Evolutionary conservation across 169 alveolate genomes (phyloP).

Genomic region (Plasmodium coatneyi): DNA sequence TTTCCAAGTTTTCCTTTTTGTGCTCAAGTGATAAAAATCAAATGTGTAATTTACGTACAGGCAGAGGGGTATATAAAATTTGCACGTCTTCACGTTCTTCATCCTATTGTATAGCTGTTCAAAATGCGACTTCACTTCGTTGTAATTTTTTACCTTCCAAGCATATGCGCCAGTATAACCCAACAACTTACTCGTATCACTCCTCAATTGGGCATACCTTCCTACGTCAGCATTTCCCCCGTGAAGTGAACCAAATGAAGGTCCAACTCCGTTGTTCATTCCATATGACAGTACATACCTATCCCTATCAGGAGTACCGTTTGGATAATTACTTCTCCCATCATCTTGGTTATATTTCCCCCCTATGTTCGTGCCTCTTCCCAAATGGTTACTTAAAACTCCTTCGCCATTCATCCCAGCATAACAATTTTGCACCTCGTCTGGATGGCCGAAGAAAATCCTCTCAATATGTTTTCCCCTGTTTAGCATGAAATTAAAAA

Average conservation of each 20-base stretch:
- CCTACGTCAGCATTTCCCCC: background rate
- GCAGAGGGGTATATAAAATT: slow-evolving; percentile 10
- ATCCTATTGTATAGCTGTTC: slow-evolving; percentile 14
- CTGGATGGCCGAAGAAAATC: background rate
- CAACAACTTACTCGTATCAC: no score
- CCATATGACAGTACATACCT: background rate
- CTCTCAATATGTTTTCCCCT: background rate
- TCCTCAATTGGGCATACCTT: background rate
- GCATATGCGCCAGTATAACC: background rate
- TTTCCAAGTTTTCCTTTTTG: slow-evolving; percentile 9
- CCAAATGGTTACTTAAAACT: background rate
- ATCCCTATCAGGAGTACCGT: background rate
- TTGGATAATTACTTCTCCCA: background rate
- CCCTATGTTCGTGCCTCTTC: background rate
- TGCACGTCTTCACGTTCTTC: slow-evolving; percentile 35
- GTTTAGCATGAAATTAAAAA: background rate
- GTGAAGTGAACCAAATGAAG: background rate
- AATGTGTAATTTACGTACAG: slow-evolving; percentile 35
- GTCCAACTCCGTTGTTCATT: background rate
- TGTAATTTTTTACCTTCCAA: background rate
- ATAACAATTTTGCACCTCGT: background rate
- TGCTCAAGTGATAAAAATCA: slow-evolving; percentile 26
- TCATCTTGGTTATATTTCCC: background rate
- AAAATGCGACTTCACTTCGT: slow-evolving; percentile 10
- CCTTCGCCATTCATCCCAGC: background rate